Base-by-base conservation (phyloP, 306 rosid species). In the Parietaria judaica region DNA sequence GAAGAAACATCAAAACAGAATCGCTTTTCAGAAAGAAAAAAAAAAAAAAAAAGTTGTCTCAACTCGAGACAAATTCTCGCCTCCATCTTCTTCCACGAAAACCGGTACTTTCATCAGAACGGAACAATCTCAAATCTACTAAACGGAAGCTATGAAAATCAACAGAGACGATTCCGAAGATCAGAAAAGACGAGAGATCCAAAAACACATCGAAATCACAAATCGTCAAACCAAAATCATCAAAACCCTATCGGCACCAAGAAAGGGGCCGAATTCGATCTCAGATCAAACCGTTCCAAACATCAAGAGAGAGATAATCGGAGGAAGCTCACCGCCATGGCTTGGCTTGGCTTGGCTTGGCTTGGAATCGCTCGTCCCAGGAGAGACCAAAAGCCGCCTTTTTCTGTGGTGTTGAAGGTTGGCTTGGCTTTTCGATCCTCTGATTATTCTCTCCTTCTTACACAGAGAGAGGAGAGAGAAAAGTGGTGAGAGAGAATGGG, bases 251-350 rank as follows among this genome's bases (percentile, higher is more conserved):
- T 15, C 14, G 38, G 4, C 37, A 7, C 45, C 14, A 9, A 9
- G 14, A 65, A 14, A n/a, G 6, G 11, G 6, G 48, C 41, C 38
- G 9, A 55, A 13, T 58, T 58, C 11, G 46, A 7, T 44, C 47
- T 54, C 41, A 46, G 61, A 61, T 77, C 70, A 65, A 54, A 39
- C 63, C 59, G 7, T 13, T 3, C 35, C 17, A 59, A 3, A 62
- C 23, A 23, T n/a, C 9, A 12, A 16, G 14, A 56, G 41, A 8
- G 13, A 5, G 14, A 49, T 5, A 60, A 61, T 48, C 12, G 37
- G n/a, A 15, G 47, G 4, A 60, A 34, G 37, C 47, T 8, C 75
- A 76, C 85, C 85, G 77, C 79, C 85, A 80, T 80, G 50, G 58
- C 9, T 46, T 63, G 0, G n/a, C 10, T 58, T 55, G n/a, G 43